Percentiles rank a stretch among this genome's conserved stretches.
These are phyloP conservation scores for Colletotrichum karsti DNA, from an alignment of 2,329 filamentous ascomycete genomes.

Conservation along the genomic window DNA sequence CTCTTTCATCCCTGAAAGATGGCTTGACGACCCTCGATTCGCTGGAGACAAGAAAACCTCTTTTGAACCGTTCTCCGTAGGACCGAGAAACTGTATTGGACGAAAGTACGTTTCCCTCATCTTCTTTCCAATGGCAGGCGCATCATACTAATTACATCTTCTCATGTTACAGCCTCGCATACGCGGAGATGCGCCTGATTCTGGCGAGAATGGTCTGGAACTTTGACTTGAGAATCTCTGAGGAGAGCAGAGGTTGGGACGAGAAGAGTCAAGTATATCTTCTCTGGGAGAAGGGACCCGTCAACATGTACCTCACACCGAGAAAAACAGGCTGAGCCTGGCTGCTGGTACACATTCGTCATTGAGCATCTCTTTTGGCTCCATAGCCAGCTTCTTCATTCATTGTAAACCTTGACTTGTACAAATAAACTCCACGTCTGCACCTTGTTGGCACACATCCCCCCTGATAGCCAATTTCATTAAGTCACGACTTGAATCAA, in stretches of 20 bases:
- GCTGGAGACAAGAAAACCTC: slow-evolving; percentile 48
- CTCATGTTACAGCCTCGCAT: slow-evolving; percentile 43
- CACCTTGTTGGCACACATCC: no score
- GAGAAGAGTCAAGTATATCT: slow-evolving; percentile 43
- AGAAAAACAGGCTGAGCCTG: background rate
- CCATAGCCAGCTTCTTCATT: background rate
- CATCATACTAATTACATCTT: background rate
- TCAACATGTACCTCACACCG: slow-evolving; percentile 6
- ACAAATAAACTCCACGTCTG: no score
- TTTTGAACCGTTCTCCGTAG: slow-evolving; percentile 56
- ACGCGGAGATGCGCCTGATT: slow-evolving; percentile 57
- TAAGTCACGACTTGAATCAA: background rate
- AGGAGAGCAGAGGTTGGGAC: slow-evolving; percentile 46
- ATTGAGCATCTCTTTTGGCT: background rate
- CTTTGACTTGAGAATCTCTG: slow-evolving; percentile 51
- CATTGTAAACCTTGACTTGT: background rate
- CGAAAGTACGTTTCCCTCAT: slow-evolving; percentile 48
- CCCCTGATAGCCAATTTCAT: no score
- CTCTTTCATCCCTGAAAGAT: slow-evolving; percentile 56
- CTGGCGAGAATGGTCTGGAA: slow-evolving; percentile 52
- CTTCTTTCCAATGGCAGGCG: slow-evolving; percentile 40
- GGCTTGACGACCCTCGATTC: slow-evolving; percentile 32
- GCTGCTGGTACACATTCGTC: no score
- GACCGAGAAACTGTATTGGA: slow-evolving; percentile 59
- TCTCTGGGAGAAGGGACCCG: slow-evolving; percentile 45